Base-by-base conservation (phyloP, 1,139 yeast genomes). In the Sugiyamaella neomexicana region DNA sequence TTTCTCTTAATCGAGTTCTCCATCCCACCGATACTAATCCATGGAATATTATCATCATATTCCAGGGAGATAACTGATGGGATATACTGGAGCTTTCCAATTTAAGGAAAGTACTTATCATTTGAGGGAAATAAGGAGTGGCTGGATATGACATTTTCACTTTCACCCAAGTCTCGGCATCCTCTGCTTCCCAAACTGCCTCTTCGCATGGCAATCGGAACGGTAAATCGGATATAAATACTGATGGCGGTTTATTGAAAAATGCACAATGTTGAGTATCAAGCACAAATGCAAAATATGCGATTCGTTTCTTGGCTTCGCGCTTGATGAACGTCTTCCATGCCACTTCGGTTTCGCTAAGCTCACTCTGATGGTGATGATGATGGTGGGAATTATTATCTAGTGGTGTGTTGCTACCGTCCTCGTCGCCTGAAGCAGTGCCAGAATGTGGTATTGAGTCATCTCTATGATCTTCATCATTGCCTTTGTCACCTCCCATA, bases 21-120 rank as follows among this genome's bases (percentile, higher is more conserved):
- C 64, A 63, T 7, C 64, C 65, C 13, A 62, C 65, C 15, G 66
- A 63, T 8, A 63, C 56, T 32, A 63, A 47, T n/a, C 66, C 66
- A 44, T 63, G 65, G 27, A 63, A 55, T 29, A 61, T 57, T 29
- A 62, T 58, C 65, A 63, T 64, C 65, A 62, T 63, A 42, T 60
- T 62, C 67, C 67, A 64, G 12, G 67, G 67, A 1, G 66, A 58
- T 23, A 64, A 54, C 41, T 53, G 58, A 15, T 52, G 52, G 10
- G 58, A 54, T n/a, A 52, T 46, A n/a, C 42, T 42, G 6, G 43
- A 42, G 34, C 52, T 53, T 36, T 62, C 64, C 5, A 62, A 55
- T 40, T 55, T 56, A 42, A 63, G 55, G 49, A 63, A 63, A 5
- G 62, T 52, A 27, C 60, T 52, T 10, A 63, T 58, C 12, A 62